Evolutionary conservation across 2,329 filamentous ascomycete genomes (phyloP).

Genomic region (Fusarium sp.): DNA sequence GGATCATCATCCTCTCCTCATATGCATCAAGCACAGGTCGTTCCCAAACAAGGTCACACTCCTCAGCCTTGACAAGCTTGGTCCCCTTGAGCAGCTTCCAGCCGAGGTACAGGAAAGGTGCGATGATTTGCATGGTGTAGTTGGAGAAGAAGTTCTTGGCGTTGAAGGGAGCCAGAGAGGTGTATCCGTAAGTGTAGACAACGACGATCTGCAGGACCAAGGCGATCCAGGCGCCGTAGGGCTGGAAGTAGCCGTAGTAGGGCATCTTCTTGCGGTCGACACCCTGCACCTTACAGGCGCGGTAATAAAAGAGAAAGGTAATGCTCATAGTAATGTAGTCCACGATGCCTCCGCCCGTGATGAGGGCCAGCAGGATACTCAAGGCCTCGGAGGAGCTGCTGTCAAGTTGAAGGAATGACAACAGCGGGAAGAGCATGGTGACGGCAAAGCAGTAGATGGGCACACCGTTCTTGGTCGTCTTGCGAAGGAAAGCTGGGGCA

Average conservation of each 20-base stretch:
- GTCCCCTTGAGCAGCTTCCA: conserved; percentile 72
- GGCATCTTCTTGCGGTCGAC: conserved; percentile 58
- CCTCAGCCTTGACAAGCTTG: conserved; percentile 58
- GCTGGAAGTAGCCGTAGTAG: conserved; percentile 58
- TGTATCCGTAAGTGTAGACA: conserved; percentile 63
- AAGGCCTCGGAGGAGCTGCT: conserved; percentile 55
- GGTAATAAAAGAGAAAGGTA: conserved; percentile 70
- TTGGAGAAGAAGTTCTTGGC: conserved; percentile 57
- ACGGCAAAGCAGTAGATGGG: conserved; percentile 63
- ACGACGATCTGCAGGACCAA: conserved; percentile 37
- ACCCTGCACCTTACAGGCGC: conserved; percentile 62
- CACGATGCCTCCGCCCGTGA: conserved; percentile 61
- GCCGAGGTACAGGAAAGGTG: conserved; percentile 59
- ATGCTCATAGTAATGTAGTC: conserved; percentile 66
- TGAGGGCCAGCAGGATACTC: conserved; percentile 59
- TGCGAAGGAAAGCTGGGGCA: conserved; percentile 62
- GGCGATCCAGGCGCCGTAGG: conserved; percentile 35
- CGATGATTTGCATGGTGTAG: conserved; percentile 63
- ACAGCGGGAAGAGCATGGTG: conserved; percentile 60
- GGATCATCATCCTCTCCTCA: conserved; percentile 52
- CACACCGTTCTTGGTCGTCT: conserved; percentile 66
- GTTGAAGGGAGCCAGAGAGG: conserved; percentile 63
- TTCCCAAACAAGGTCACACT: conserved; percentile 68
- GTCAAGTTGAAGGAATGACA: conserved; percentile 59
- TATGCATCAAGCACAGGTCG: conserved; percentile 64